Evolutionary conservation across 2,329 filamentous ascomycete genomes (phyloP), one percentile per base, ranked within the genome.

Genomic region (Cladosporium sp.): DNA sequence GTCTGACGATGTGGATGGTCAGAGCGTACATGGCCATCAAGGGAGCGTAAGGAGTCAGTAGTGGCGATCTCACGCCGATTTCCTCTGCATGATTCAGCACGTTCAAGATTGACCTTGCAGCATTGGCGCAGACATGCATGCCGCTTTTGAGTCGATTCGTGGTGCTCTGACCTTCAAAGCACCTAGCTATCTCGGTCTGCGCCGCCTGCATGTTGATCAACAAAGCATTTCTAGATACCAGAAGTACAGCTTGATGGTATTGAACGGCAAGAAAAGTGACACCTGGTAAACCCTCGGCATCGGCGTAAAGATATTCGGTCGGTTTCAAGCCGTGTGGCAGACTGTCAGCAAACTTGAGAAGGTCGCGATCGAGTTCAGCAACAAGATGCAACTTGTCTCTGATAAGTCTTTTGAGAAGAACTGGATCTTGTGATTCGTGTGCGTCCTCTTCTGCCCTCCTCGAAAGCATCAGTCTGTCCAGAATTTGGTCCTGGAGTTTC

Each of bases 1-100:
- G 52, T 15, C 52, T 38, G 3, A 55, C 52, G 9, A 55, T 28
- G 30, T 55, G 52, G 3, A 55, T 37, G 3, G 52, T 55, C 4
- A 55, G 5, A 20, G 52, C 52, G 12, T 55, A 55, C 52, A 55
- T 55, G 3, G 52, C 52, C 40, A 55, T 47, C 7, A 55, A 19
- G 1, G 52, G 52, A 19, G 52, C 52, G 15, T 55, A 42, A 7
- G 40, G 30, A 11, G 52, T 55, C 7, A 38, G 14, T 6, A 55
- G 15, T 3, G 52, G 52, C 9, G 52, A 55, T 9, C 52, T 14
- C 2, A 55, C 19, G 8, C 52, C 40, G 28, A 37, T 47, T 15
- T 55, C 52, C 8, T 45, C 40, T 6, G 52, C 52, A 9, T 55
- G 52, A 19, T 55, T 55, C 40, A 55, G 9, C 11, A 55, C 9